phyloP scores from a whole-genome alignment of 208 protist species.

The Trypanosoma grayi region DNA sequence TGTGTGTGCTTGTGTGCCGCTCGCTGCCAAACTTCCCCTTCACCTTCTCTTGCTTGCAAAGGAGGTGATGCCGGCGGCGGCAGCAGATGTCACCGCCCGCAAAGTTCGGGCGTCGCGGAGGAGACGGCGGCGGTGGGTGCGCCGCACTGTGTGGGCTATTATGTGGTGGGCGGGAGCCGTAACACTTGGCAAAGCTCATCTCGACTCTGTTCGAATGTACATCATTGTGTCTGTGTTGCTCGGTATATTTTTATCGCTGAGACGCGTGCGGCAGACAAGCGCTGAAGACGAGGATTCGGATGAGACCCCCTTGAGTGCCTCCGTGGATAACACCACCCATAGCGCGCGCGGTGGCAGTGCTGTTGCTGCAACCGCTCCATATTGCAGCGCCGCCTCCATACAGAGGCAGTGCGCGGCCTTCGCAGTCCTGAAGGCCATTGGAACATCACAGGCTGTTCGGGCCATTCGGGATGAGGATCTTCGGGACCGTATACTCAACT shows the following conservation, averaged over 20 bases:
- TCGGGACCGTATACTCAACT: conserved; percentile 24
- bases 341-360: not conserved
- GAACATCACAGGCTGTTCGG: conserved; percentile 44
- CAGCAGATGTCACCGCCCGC: not conserved
- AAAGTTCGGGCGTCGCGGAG: not conserved
- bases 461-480: conserved; percentile 44
- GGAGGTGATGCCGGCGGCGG: no score
- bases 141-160: conserved; percentile 33
- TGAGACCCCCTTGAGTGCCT: conserved; percentile 12
- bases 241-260: conserved; percentile 9
- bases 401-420: conserved; percentile 19
- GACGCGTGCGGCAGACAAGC: not conserved
- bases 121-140: conserved; percentile 21
- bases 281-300: not conserved
- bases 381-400: not conserved
- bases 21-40: no score
- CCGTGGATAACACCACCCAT: not conserved
- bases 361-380: not conserved
- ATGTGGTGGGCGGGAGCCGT: conserved; percentile 25
- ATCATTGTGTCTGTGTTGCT: conserved; percentile 28
- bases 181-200: conserved; percentile 13
- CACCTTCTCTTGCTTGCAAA: no score
- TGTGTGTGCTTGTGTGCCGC: no score
- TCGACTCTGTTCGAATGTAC: conserved; percentile 31
- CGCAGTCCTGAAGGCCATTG: conserved; percentile 24